phyloP scores from a whole-genome alignment of 2,329 filamentous ascomycete genomes.

The Aspergillus vadensis region DNA sequence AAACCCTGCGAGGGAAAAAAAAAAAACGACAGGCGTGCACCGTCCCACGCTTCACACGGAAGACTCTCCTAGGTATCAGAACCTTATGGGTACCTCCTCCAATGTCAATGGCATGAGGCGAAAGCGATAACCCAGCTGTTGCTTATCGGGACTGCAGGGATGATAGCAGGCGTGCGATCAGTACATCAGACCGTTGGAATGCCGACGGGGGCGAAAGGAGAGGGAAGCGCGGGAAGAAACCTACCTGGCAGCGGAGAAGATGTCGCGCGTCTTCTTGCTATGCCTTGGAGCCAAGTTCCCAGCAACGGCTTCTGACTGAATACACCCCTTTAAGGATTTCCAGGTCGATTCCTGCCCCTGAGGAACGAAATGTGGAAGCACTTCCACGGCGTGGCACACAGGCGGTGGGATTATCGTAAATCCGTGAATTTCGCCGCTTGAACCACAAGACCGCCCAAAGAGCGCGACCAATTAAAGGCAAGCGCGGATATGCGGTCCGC shows the following conservation, averaged over 20 bases:
- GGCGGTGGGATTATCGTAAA: constrained; percentile 17
- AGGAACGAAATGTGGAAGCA: constrained; percentile 13
- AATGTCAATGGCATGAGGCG: constrained; percentile 15
- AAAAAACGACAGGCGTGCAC: not conserved
- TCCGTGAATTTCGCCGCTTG: constrained; percentile 16
- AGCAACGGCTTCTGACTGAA: not conserved
- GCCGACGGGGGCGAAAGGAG: not conserved
- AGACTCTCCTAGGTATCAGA: not conserved
- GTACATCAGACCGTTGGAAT: not conserved
- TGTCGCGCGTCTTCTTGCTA: not conserved
- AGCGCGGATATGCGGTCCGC: constrained; percentile 5
- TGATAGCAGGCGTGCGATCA: constrained; percentile 5
- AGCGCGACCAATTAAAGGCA: constrained; percentile 2
- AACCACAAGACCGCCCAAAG: constrained; percentile 10
- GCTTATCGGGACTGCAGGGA: constrained; percentile 9
- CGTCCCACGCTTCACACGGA: constrained; percentile 4
- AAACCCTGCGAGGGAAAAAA: not conserved
- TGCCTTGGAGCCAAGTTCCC: not conserved
- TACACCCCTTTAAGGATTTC: constrained; percentile 5
- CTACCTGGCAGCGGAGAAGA: constrained; percentile 6
- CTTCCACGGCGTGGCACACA: constrained; percentile 14
- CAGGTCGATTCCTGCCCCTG: constrained; percentile 12
- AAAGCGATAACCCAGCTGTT: constrained; percentile 5
- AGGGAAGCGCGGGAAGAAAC: not conserved
- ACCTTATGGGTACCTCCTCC: not conserved